Base-by-base conservation (phyloP, 2,329 filamentous ascomycete species). In the Atkinsonella texensis region DNA sequence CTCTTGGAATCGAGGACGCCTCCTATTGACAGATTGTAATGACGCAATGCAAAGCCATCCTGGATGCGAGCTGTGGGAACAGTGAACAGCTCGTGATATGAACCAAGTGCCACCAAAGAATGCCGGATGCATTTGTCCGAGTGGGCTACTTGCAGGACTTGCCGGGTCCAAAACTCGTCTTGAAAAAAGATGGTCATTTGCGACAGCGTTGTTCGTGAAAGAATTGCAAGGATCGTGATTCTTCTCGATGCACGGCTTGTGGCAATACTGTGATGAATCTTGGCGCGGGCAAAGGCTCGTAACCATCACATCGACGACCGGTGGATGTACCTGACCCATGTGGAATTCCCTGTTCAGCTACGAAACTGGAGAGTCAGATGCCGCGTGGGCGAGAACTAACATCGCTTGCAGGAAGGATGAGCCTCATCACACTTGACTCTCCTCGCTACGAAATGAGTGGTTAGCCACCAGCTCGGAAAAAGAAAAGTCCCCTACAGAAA, bases 141-240 rank as follows among this genome's bases (percentile, higher is more conserved):
- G 23, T 40, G 11, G 11, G 46, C 46, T 10, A 48, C 46, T 33
- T 48, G 46, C 32, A 48, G n/a, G 11, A 40, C 32, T 12, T 48
- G 46, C 10, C 46, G 46, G 20, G 46, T 48, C 46, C 46, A 48
- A n/a, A 48, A 48, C 11, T 48, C 46, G 33, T 48, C 46, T 39
- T 20, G 32, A 33, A 48, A 48, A 28, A 48, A 48, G 35, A 12
- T 41, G 11, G n/a, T 45, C 43, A 45, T 20, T 31, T 45, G 20
- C 11, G 20, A 15, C 15, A 45, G 43, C 9, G 43, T 45, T 18
- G 6, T 45, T 45, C 28, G 28, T 31, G n/a, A n/a, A 46, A 46
- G 2, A 31, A 46, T 23, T 31, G 43, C 9, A 49, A 12, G 8
- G 47, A 49, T 6, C 47, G 47, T 4, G 47, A 49, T 32, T 32